Conservation (phyloP, 352 stramenopile species). For the Phytophthora macrochlamydospora region DNA sequence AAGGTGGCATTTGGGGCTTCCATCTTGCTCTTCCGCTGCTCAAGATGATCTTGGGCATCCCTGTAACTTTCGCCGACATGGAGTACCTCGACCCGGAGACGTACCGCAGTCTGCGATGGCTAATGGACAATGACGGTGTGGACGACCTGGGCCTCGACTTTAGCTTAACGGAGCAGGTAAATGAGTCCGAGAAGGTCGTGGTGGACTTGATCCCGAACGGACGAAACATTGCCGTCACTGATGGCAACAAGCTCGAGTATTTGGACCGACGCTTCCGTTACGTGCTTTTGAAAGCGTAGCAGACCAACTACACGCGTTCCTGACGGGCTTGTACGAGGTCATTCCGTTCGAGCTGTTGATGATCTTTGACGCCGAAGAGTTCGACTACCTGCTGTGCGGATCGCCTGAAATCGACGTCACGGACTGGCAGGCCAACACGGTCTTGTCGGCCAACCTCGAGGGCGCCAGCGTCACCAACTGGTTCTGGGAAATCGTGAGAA, state of each 20-base stretch:
- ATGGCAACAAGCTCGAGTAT: conserved; percentile 95
- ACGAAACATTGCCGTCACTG: conserved; percentile 87
- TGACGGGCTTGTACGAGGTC: conserved; percentile 97
- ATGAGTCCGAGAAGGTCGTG: conserved; percentile 37
- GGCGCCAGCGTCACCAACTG: conserved; percentile 54
- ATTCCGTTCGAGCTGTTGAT: conserved; percentile 94
- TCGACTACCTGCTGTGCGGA: conserved; percentile 97
- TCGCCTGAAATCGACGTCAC: conserved; percentile 95
- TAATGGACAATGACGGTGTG: conserved; percentile 58
- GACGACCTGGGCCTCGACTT: conserved; percentile 70
- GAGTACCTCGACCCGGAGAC: conserved; percentile 70
- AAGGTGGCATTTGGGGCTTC: conserved; percentile 92
- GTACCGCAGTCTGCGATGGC: conserved; percentile 59
- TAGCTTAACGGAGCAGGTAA: conserved; percentile 44
- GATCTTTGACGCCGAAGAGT: conserved; percentile 97
- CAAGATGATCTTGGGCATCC: conserved; percentile 97
- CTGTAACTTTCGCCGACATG: conserved; percentile 94
- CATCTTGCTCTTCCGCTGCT: conserved; percentile 95
- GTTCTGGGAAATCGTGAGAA: conserved; percentile 97
- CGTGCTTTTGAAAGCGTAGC: conserved; percentile 58
- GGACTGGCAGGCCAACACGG: conserved; percentile 94
- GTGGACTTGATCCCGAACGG: conserved; percentile 56
- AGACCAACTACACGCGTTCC: conserved; percentile 60
- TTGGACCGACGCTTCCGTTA: conserved; percentile 86
- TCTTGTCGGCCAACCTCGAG: conserved; percentile 52